These are phyloP conservation scores for Bidens hawaiensis DNA, from an alignment of 140 eudicot species.

Conservation along the genomic window DNA sequence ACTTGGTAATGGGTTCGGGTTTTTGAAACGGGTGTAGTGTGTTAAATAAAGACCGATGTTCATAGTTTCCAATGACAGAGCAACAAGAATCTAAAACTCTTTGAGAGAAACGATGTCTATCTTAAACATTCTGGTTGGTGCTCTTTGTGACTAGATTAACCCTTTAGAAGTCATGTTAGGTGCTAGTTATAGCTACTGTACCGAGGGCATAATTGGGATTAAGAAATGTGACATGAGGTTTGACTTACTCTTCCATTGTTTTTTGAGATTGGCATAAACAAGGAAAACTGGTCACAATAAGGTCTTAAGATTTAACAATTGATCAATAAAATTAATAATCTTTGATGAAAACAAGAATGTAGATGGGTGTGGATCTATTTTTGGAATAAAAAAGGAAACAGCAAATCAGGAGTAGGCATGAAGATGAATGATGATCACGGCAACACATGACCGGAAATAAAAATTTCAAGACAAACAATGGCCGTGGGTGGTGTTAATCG, in stretches of 20 bases:
- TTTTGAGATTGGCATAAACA: slow-evolving; percentile 21
- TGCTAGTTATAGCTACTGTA: not conserved
- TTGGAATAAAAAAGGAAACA: not conserved
- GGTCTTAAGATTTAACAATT: slow-evolving; percentile 20
- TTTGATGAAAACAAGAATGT: slow-evolving; percentile 25
- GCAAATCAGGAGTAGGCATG: not conserved
- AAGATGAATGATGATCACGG: too few relatives aligned
- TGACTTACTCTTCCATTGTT: slow-evolving; percentile 19
- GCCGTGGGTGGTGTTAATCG: too few relatives aligned
- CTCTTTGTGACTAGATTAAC: slow-evolving; percentile 11
- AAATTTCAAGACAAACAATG: too few relatives aligned
- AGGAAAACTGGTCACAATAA: slow-evolving; percentile 8
- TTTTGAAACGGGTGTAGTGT: slow-evolving; percentile 1
- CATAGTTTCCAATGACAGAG: slow-evolving; percentile 26
- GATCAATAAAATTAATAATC: not conserved
- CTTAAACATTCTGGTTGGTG: slow-evolving; percentile 10
- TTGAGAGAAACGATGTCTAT: slow-evolving; percentile 5
- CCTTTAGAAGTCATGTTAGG: not conserved
- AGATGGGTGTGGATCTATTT: not conserved
- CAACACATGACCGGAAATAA: too few relatives aligned
- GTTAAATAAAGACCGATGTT: slow-evolving; percentile 25
- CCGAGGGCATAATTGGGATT: slow-evolving; percentile 9
- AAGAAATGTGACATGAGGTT: not conserved
- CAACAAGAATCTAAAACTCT: slow-evolving; percentile 21
- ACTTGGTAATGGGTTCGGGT: slow-evolving; percentile 8